phyloP scores from a whole-genome alignment of 2,329 filamentous ascomycete genomes.

The Alternaria sp. region DNA sequence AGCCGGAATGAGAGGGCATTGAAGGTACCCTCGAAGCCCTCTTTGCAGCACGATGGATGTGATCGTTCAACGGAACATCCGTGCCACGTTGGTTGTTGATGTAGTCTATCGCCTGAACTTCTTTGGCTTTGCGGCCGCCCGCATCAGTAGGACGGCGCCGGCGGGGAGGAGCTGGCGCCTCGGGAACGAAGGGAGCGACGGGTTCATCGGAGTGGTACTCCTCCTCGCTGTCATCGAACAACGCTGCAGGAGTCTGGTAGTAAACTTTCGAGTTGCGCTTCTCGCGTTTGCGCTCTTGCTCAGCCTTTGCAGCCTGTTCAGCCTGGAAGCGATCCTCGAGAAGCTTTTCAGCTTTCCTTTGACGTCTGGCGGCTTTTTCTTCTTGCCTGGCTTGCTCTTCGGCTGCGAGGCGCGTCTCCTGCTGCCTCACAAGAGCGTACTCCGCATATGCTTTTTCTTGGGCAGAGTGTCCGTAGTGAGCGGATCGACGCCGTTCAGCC shows the following conservation, averaged over 20 bases:
- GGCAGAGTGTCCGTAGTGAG: slow-evolving; percentile 31
- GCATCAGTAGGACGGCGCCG: slow-evolving; percentile 34
- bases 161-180: slow-evolving; percentile 12
- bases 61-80: slow-evolving; percentile 33
- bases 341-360: too few relatives aligned
- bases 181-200: slow-evolving; percentile 2
- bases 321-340: too few relatives aligned
- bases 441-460: slow-evolving; percentile 9
- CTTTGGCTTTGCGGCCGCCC: slow-evolving; percentile 25
- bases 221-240: slow-evolving; percentile 24
- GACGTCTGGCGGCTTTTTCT: too few relatives aligned
- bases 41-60: slow-evolving; percentile 38
- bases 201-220: slow-evolving; percentile 8
- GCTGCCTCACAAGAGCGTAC: slow-evolving; percentile 1
- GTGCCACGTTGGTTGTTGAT: slow-evolving; percentile 38
- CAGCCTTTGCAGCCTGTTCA: background rate
- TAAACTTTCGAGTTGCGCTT: slow-evolving; percentile 22
- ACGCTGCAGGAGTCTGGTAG: slow-evolving; percentile 16
- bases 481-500: slow-evolving; percentile 34
- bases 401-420: background rate
- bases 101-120: slow-evolving; percentile 38
- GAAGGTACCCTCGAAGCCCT: slow-evolving; percentile 31
- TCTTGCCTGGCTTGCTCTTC: background rate
- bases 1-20: slow-evolving; percentile 38
- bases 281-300: slow-evolving; percentile 17